Conservation (phyloP, 805 yeast genomes). For the Kodamaea neixiangensis region DNA sequence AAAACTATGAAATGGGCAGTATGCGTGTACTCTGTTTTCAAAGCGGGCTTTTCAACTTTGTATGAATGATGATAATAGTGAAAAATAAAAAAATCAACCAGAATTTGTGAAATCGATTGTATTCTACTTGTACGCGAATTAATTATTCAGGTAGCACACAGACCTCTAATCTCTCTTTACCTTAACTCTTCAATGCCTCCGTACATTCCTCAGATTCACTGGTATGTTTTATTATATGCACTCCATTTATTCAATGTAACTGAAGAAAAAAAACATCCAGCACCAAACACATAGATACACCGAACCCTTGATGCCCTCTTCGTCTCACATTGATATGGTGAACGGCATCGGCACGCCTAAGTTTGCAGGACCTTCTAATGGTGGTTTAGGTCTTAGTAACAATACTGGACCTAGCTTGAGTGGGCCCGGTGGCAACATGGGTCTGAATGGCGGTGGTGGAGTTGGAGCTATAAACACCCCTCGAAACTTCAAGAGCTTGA, state of each 20-base stretch:
- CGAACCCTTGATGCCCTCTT: slow-evolving; percentile 11
- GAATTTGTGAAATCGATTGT: background rate
- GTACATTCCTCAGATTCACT: too few relatives aligned
- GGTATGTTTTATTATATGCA: background rate
- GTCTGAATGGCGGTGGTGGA: slow-evolving; percentile 5
- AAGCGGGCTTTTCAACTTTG: background rate
- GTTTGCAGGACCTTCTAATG: slow-evolving; percentile 3
- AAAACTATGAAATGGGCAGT: too few relatives aligned
- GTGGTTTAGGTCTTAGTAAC: background rate
- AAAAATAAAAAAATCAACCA: background rate
- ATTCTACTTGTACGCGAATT: too few relatives aligned
- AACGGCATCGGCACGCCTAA: slow-evolving; percentile 13
- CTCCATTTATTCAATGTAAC: background rate
- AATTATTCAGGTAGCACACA: too few relatives aligned
- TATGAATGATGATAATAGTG: background rate
- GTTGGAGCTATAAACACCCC: slow-evolving; percentile 1
- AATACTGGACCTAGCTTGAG: background rate
- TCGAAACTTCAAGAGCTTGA: slow-evolving; percentile 1
- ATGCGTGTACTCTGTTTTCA: background rate
- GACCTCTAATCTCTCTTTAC: too few relatives aligned
- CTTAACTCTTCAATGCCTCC: too few relatives aligned
- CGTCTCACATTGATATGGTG: slow-evolving; percentile 11
- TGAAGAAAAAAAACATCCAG: slow-evolving; percentile 3
- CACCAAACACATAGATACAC: background rate
- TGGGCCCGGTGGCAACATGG: background rate